Evolutionary conservation across 345 rosid species (phyloP), one percentile per base, ranked within the genome.

Genomic region (Populus simonii): DNA sequence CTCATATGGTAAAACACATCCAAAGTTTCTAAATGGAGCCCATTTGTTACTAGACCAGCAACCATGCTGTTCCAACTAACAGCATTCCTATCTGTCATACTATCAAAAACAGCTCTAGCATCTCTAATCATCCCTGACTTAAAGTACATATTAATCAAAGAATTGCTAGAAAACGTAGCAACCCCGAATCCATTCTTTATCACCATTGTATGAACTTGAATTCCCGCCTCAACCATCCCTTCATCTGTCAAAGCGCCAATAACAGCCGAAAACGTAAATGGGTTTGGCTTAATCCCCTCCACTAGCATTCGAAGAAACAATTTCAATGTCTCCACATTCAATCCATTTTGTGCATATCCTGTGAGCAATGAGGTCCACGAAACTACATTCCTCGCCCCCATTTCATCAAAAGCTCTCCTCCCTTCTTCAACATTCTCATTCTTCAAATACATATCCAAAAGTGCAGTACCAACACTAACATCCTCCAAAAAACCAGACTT

Each of bases 341-440:
- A 41, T 63, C 90, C 88, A 71, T 83, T 86, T 33, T 79, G 76
- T 0, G 90, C 89, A 77, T 89, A 93, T 70, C 98, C 97, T 0
- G 88, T 73, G 22, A 94, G 84, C 90, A 94, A 68, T 2, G 98
- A 89, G 71, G 98, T 94, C 98, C 98, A 94, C 51, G 95, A 90
- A 70, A 94, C 94, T 70, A 92, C 97, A 82, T 93, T 93, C 72
- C 75, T 90, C 72, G 80, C 84, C 29, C 73, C 86, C 97, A 90
- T 86, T 36, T 88, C 86, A 74, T 95, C 88, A 74, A 95, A 92
- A 55, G 85, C 86, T 79, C 76, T 84, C 78, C 82, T 90, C 45
- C 94, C 98, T 79, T 89, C 88, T 5, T 71, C 83, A 61, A 90
- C 68, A 57, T 83, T 82, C 74, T 81, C 84, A 23, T 80, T 86